Evolutionary conservation across 2,329 filamentous ascomycete species (phyloP), one percentile per base, ranked within the genome.

Genomic region (Venturiaceae sp.): DNA sequence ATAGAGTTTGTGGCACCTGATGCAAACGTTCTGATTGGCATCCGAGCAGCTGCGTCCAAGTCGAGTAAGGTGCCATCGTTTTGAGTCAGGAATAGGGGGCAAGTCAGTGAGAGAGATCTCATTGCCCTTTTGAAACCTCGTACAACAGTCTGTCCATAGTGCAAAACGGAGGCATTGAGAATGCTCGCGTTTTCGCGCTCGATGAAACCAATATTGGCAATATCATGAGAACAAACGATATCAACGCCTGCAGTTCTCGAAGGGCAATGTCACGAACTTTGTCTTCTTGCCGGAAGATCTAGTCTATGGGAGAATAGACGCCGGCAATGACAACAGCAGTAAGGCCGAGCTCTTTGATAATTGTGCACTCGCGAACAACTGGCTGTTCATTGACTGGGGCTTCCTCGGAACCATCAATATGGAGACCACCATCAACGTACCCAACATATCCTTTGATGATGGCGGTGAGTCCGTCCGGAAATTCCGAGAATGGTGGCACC

Each of bases 281-380:
- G 39, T 78, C 71, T 66, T 83, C 81, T 65, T 84, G 81, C 44
- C 67, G 68, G 63, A 77, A 76, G 3, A 74, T 62, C 9, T 77
- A 75, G 64, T 85, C 82, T 26, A 83, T 80, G 0, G 82, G 81
- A 8, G 78, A 80, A 67, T 81, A 84, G 8, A 83, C 76, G 1
- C 82, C 81, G 4, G 79, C 76, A 4, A 85, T 70, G 0, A 83
- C 81, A 1, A 85, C 71, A 39, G 74, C 74, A 21, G 67, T 71
- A 55, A 79, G 68, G 1, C 72, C 72, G 23, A 73, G 72, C 37
- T 72, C 70, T 63, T 73, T 74, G 62, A 78, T 77, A 21, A 71
- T 68, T 5, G 64, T 70, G 59, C 75, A 77, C 62, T 76, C 68
- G 37, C 72, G 69, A 5, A 76, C 64, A 21, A 79, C 68, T 71